phyloP scores from a whole-genome alignment of 305 asterid species.

The Fraxinus ornus region DNA sequence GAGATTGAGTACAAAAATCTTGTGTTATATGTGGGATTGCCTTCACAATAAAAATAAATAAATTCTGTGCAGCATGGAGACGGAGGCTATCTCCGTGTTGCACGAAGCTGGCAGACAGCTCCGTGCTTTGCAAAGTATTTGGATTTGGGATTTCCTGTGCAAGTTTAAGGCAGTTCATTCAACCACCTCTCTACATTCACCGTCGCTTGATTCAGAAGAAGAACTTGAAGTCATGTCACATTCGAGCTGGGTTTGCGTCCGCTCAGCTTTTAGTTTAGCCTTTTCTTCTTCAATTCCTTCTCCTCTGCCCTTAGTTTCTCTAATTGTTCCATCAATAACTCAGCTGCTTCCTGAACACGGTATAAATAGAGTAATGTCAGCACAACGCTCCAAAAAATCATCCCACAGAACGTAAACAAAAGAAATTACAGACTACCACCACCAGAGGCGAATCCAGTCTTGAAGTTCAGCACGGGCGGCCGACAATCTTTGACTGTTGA shows the following conservation, averaged over 20 bases:
- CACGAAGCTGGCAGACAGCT: no score
- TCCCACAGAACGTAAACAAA: not conserved
- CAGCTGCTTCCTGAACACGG: constrained; percentile 59
- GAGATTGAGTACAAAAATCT: no score
- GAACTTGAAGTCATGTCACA: constrained; percentile 43
- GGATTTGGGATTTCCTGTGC: not conserved
- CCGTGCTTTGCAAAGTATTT: not conserved
- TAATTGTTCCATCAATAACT: constrained; percentile 46
- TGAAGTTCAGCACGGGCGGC: no score
- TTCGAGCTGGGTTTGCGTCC: constrained; percentile 10
- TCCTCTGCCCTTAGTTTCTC: constrained; percentile 50
- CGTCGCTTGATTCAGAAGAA: constrained; percentile 62
- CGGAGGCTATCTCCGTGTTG: no score
- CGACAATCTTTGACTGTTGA: no score
- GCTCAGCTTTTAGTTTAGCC: constrained; percentile 31
- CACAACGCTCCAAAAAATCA: not conserved
- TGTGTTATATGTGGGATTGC: no score
- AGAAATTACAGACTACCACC: no score
- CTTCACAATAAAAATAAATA: no score
- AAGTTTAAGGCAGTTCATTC: constrained; percentile 36
- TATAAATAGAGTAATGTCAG: not conserved
- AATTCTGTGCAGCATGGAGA: no score
- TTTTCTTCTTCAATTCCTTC: constrained; percentile 43
- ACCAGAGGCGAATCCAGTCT: no score
- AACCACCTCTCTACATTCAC: constrained; percentile 51